Base-by-base conservation (phyloP, 495 filamentous ascomycete genomes). In the Aspergillus heteromorphus region DNA sequence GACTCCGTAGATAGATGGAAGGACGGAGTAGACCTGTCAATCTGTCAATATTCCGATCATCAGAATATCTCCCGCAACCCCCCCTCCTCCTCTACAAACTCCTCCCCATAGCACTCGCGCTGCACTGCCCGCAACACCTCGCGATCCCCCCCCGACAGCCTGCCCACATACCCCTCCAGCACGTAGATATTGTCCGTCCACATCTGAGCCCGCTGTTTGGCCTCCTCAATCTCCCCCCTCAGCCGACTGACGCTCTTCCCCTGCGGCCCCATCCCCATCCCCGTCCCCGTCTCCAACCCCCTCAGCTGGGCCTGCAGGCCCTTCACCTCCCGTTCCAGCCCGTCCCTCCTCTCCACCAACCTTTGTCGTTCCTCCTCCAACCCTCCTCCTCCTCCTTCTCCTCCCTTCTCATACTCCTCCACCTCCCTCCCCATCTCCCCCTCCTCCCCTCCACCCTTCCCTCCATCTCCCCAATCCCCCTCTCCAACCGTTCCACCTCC, bases 121-220 rank as follows among this genome's bases (percentile, higher is more conserved):
- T 78, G 78, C 11, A 88, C 62, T n/a, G 62, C 62, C 2, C 69
- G 65, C 31, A 86, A 61, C 30, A 72, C 57, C 56, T 81, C 77
- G 51, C 73, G 66, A 66, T 88, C 83, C 6, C 72, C 74, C 10
- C 72, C 72, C 0, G 70, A 71, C 53, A 79, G 53, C 20, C 76
- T 74, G 48, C 67, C 69, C 45, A 87, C 53, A 63, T 82, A 87
- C 19, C 74, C 73, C 57, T 89, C 87, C 65, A 89, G 68, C 18
- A 77, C 65, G 58, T 81, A 79, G 53, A 87, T 80, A 53, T 88
- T 86, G 43, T 88, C 83, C 42, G 83, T 81, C 74, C 76, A 83
- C 52, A 71, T 68, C 38, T 78, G 71, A 14, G 81, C 76, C 62
- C 75, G 73, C 17, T 61, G 54, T 62, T 65, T 77, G 50, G 76